A percentile compares a stretch with the other conserved stretches of the same genome.
phyloP scores from a whole-genome alignment of 192 early-diverging fungal species.

The Mortierella antarctica region DNA sequence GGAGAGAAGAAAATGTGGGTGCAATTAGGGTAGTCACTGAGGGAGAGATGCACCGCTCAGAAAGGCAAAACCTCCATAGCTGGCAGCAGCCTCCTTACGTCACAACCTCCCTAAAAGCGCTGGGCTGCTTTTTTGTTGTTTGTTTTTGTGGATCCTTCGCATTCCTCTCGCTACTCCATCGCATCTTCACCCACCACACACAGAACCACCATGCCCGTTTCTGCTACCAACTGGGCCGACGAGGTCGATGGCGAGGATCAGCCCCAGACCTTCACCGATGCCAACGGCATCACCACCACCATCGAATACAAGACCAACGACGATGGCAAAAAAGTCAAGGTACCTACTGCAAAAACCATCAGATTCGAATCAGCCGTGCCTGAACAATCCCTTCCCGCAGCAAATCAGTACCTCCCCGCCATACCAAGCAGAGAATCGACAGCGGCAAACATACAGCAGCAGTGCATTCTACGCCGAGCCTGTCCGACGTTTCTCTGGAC shows the following conservation, averaged over 20 bases:
- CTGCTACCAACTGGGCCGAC: constrained; percentile 56
- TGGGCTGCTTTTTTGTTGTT: constrained; percentile 11
- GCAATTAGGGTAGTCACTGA: neutral
- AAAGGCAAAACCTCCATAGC: no score
- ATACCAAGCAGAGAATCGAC: no score
- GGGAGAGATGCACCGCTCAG: neutral
- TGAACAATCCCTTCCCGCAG: no score
- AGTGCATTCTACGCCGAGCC: no score
- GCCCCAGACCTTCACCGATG: constrained; percentile 67
- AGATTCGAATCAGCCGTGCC: no score
- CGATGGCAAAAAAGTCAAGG: constrained; percentile 92
- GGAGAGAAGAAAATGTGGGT: neutral
- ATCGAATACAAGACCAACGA: constrained; percentile 88
- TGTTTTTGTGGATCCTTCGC: constrained; percentile 8
- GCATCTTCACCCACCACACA: constrained; percentile 2
- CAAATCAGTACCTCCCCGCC: no score
- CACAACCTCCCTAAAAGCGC: no score
- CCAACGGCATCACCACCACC: constrained; percentile 85
- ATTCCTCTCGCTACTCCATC: constrained; percentile 12
- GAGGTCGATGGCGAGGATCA: constrained; percentile 53
- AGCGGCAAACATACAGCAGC: no score
- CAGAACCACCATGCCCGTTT: constrained; percentile 36
- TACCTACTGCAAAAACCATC: constrained; percentile 29
- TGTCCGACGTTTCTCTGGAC: no score
- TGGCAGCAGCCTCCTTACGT: no score